Percentiles rank a stretch among this genome's conserved stretches.
Evolutionary conservation across 2,329 filamentous ascomycete species (phyloP).

Genomic region (Laburnicola sp.): DNA sequence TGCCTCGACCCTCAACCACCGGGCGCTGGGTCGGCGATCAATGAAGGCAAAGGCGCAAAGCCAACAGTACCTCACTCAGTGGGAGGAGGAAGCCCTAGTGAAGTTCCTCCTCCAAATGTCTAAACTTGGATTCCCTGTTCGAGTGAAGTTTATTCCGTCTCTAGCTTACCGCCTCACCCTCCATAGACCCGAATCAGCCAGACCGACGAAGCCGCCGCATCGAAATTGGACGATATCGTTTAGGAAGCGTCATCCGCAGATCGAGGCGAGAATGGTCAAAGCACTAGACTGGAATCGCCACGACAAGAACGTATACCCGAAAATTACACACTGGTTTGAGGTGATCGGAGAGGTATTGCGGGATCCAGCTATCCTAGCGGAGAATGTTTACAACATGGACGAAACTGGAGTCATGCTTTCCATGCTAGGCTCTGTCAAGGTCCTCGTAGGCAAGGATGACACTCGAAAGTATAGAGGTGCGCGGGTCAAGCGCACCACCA

Average conservation of each 20-base stretch:
- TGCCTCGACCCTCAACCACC: conserved; percentile 28
- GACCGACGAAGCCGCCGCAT: conserved; percentile 10
- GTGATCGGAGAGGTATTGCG: too few relatives aligned
- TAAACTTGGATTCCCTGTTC: conserved; percentile 21
- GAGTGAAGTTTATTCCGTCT: conserved; percentile 22
- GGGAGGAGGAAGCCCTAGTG: conserved; percentile 34
- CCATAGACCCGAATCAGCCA: conserved; percentile 10
- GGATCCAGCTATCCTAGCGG: too few relatives aligned
- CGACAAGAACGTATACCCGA: conserved; percentile 19
- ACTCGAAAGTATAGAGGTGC: conserved; percentile 17
- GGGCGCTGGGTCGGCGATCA: conserved; percentile 28
- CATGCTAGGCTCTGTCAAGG: too few relatives aligned
- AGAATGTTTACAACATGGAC: too few relatives aligned
- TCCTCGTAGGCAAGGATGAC: conserved; percentile 24
- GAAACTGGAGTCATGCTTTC: too few relatives aligned
- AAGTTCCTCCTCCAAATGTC: conserved; percentile 21
- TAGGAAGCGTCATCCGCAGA: conserved; percentile 14
- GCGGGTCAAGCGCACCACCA: conserved; percentile 17
- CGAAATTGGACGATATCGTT: conserved; percentile 13
- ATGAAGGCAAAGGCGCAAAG: conserved; percentile 30
- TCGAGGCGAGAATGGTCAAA: conserved; percentile 12
- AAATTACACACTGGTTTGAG: conserved; percentile 14
- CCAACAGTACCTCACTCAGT: conserved; percentile 34
- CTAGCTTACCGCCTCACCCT: conserved; percentile 19
- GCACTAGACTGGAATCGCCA: conserved; percentile 20